A percentile compares a stretch with the other conserved stretches of the same genome.
These are phyloP conservation scores for Neoboletus subvelutipes DNA, from an alignment of 768 basidiomycete genomes.

Conservation along the genomic window DNA sequence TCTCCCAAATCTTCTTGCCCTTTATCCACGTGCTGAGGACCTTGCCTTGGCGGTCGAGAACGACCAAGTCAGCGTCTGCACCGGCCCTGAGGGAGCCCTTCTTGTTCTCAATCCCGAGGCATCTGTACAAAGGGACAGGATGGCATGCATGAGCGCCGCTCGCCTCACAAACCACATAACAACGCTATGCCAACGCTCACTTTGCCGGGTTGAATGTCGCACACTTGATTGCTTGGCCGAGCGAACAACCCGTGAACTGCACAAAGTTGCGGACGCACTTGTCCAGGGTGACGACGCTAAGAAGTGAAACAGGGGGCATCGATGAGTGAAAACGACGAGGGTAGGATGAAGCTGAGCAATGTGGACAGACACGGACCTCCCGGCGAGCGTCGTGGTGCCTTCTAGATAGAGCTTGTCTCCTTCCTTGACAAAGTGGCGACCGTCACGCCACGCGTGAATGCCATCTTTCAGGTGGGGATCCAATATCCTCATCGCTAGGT, in stretches of 20 bases:
- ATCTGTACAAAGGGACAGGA: slow-evolving; percentile 38
- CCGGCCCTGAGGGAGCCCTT: slow-evolving; percentile 82
- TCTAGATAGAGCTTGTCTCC: slow-evolving; percentile 80
- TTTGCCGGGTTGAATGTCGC: slow-evolving; percentile 85
- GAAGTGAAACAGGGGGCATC: neutral
- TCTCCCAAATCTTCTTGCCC: slow-evolving; percentile 70
- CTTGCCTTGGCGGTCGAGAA: slow-evolving; percentile 66
- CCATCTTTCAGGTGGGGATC: slow-evolving; percentile 86
- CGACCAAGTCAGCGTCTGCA: slow-evolving; percentile 83
- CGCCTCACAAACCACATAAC: neutral
- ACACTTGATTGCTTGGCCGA: slow-evolving; percentile 82
- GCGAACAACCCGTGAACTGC: slow-evolving; percentile 77
- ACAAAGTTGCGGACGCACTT: slow-evolving; percentile 86
- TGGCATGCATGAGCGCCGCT: neutral
- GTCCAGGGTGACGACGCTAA: slow-evolving; percentile 77
- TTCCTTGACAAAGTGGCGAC: slow-evolving; percentile 75
- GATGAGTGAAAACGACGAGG: neutral
- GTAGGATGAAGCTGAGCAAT: neutral
- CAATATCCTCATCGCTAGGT: slow-evolving; percentile 76
- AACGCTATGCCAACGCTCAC: slow-evolving; percentile 36
- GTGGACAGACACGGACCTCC: slow-evolving; percentile 52
- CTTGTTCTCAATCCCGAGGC: slow-evolving; percentile 71
- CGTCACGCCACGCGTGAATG: slow-evolving; percentile 85
- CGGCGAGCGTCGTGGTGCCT: slow-evolving; percentile 85
- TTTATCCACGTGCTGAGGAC: slow-evolving; percentile 75